Evolutionary conservation across 2,329 filamentous ascomycete species (phyloP), one percentile per base, ranked within the genome.

Genomic region (Paradendryphiella salina): DNA sequence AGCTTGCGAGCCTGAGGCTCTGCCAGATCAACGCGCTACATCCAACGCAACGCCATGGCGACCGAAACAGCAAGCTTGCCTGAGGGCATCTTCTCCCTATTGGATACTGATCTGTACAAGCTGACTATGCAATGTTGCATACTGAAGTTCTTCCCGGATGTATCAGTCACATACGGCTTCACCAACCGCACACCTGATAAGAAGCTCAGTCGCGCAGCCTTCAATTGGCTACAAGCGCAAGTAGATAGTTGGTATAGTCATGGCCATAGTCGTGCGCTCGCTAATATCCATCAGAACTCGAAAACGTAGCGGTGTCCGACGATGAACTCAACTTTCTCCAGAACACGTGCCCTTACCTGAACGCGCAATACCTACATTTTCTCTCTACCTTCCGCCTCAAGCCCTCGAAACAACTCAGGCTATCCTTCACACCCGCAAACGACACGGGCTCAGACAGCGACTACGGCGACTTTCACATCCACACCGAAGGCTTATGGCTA

Each of bases 181-280:
- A 97, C 91, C 43, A 99, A 99, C 72, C 88, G 94, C 42, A 99
- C 94, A 1, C 90, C 90, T 6, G 85, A 96, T 55, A 96, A 96
- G 85, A 91, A 92, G 72, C 80, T 99, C 52, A 96, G 85, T 20
- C 84, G 90, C 62, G 82, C 81, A 49, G 94, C 90, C 26, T 96
- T 90, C 75, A 80, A 80, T 40, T 99, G 94, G 94, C 81, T 99
- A 1, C 77, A 89, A 64, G 78, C 85, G 38, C 93, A 99, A 71
- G 88, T 96, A 62, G 81, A 83, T 63, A 93, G 88, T 90, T 73
- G n/a, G 57, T 54, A 8, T 5, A 29, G 13, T 2, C 5, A 2
- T 9, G 7, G 1, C 11, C 15, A 21, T 37, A 14, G 18, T 8
- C 9, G 10, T 39, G 10, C 6, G 5, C 14, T 17, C 10, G 35